Conservation (phyloP, 345 rosid species). For the Dipteronia sinensis region DNA sequence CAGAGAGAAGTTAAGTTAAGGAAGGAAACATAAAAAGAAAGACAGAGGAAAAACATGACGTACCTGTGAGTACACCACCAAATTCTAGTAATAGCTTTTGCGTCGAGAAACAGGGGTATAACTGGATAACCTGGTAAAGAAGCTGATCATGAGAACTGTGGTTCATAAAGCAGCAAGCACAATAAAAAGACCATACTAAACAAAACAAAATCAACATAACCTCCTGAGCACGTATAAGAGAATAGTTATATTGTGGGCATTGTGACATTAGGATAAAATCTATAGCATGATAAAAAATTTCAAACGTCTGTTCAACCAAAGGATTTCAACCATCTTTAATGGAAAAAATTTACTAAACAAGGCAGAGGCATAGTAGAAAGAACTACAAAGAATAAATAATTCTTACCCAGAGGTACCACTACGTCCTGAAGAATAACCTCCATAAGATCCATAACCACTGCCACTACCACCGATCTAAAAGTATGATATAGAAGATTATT, state of each 20-base stretch:
- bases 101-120: constrained; percentile 77
- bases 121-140: constrained; percentile 83
- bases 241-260: constrained; percentile 3
- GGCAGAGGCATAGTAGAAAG: background rate
- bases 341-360: background rate
- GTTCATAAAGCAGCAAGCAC: constrained; percentile 22
- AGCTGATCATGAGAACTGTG: constrained; percentile 38
- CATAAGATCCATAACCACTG: constrained; percentile 81
- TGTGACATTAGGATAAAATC: background rate
- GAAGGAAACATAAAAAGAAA: constrained; percentile 11
- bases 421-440: constrained; percentile 83
- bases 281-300: constrained; percentile 17
- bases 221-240: background rate
- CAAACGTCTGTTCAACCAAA: background rate
- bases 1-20: constrained; percentile 35
- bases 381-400: constrained; percentile 12
- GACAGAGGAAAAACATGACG: constrained; percentile 30
- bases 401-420: constrained; percentile 81
- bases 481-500: constrained; percentile 22
- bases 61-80: constrained; percentile 52
- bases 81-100: constrained; percentile 81
- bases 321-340: background rate
- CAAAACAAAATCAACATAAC: constrained; percentile 1
- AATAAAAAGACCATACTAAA: constrained; percentile 7
- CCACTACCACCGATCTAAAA: constrained; percentile 72